Conservation (phyloP, 179 eudicot species). For the Heliamphora pulchella region DNA sequence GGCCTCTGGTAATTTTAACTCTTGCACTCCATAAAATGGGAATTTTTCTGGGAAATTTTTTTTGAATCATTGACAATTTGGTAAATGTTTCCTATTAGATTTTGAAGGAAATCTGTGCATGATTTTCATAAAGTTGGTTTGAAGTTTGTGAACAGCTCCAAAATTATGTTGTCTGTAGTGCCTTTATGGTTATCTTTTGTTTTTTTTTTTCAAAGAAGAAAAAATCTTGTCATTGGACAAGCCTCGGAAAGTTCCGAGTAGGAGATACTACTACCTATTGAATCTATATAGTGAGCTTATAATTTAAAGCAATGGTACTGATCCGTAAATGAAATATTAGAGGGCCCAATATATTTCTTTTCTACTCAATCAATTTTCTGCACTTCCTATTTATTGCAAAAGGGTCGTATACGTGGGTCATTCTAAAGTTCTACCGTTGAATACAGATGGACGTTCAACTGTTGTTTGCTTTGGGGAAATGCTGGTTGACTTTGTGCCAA, state of each 20-base stretch:
- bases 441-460: conserved; percentile 39
- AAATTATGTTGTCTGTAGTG: not conserved
- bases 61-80: not conserved
- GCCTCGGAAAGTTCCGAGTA: not conserved
- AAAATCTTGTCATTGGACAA: not conserved
- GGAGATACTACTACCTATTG: not conserved
- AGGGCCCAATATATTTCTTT: not conserved
- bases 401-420: conserved; percentile 18
- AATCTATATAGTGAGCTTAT: not conserved
- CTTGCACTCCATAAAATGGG: not conserved
- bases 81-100: not conserved
- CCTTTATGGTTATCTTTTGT: not conserved
- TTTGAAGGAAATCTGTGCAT: not conserved
- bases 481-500: conserved; percentile 94
- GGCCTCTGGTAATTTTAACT: not conserved
- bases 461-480: conserved; percentile 94
- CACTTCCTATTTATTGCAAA: not conserved
- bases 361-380: conserved; percentile 6
- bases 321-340: not conserved
- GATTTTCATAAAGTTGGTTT: not conserved
- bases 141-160: not conserved
- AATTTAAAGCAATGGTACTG: not conserved
- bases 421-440: conserved; percentile 18
- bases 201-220: not conserved
- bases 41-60: not conserved